Evolutionary conservation across 768 basidiomycete species (phyloP), one percentile per base, ranked within the genome.

Genomic region (Suillus sp.): DNA sequence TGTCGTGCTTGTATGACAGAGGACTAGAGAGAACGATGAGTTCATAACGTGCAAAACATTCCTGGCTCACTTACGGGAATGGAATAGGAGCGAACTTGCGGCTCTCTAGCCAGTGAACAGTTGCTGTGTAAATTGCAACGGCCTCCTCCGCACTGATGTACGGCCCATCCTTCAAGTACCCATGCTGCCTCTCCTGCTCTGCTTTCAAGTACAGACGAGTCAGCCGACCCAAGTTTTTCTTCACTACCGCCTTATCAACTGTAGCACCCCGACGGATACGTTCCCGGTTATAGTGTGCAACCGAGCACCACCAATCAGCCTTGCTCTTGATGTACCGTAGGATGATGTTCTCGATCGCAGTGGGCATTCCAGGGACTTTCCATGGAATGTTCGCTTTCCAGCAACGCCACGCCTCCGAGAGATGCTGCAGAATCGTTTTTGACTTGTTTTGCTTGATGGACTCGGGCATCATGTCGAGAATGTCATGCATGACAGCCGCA

Each of bases 391-490:
- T 95, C 4, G 93, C 93, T 76, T 95, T 95, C 93, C 93, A 95
- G 78, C 96, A 98, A 69, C 96, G 84, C 97, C 97, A 99, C 11
- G 96, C 97, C 74, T 99, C 97, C 3, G 96, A 97, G 68, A 99
- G 79, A 75, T 99, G 97, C 75, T 99, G 97, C 73, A 99, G 73
- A 67, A 99, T 99, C 13, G 97, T 99, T 83, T 99, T 99, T n/a
- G 95, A 89, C 81, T 99, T 99, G 80, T 99, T 99, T 78, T 96
- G 95, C 78, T 96, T 96, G 81, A 99, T 96, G 2, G 93, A 95
- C 77, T 99, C 97, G 8, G 97, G 97, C 96, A 99, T 98, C 96
- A 99, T 98, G 80, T 99, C 96, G 69, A 99, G 82, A 69, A 99
- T 99, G 77, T 99, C 96, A 79, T 98, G 96, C 97, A 99, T 99